A percentile compares a stretch with the other conserved stretches of the same genome.
Conservation (phyloP, 2,329 filamentous ascomycete genomes). For the Cladosporium oxysporum region DNA sequence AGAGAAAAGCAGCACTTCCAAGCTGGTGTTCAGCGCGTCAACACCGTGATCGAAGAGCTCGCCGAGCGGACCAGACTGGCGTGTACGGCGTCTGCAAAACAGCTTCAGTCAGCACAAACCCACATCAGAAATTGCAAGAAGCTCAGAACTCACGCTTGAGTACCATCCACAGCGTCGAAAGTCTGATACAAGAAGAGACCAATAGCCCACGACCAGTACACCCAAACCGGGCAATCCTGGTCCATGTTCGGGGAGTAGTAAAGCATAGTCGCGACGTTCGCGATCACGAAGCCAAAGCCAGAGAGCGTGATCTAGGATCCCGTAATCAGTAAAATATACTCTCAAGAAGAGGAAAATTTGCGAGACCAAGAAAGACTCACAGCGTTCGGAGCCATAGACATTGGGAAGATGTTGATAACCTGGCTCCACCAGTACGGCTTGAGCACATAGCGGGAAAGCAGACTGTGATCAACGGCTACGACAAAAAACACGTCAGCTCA, state of each 20-base stretch:
- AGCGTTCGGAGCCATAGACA: constrained; percentile 78
- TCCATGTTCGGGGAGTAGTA: constrained; percentile 97
- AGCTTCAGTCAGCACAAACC: neutral
- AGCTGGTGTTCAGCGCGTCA: constrained; percentile 92
- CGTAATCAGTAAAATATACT: neutral
- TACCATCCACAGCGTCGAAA: constrained; percentile 94
- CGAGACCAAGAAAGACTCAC: constrained; percentile 36
- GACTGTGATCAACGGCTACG: constrained; percentile 78
- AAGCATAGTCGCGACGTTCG: constrained; percentile 86
- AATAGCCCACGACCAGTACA: constrained; percentile 87
- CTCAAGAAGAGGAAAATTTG: neutral
- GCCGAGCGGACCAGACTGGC: constrained; percentile 88
- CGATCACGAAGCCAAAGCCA: constrained; percentile 84
- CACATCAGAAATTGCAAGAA: neutral
- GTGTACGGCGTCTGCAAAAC: constrained; percentile 71
- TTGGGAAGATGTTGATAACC: constrained; percentile 91
- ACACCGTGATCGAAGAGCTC: constrained; percentile 98
- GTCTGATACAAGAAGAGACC: constrained; percentile 97
- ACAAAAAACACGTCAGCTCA: neutral
- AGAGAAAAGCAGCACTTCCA: constrained; percentile 90
- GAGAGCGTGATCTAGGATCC: constrained; percentile 72
- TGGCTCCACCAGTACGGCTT: constrained; percentile 97
- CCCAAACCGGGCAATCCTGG: constrained; percentile 90
- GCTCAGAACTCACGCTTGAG: constrained; percentile 71
- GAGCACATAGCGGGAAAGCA: constrained; percentile 87